Evolutionary conservation across 805 yeast genomes (phyloP).

Genomic region (Candida tibetensis): DNA sequence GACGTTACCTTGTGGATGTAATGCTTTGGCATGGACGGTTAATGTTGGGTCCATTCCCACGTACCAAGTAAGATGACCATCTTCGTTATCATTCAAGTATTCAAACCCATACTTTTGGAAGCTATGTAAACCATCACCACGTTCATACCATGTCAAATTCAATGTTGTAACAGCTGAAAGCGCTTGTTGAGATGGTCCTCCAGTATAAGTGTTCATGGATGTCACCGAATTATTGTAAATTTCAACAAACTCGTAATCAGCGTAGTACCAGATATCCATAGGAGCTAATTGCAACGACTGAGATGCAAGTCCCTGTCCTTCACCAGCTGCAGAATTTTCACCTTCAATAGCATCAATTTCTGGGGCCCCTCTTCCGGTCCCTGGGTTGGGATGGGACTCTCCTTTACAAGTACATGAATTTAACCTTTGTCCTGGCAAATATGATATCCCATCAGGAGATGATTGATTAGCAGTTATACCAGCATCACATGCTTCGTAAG

Average conservation of each 20-base stretch:
- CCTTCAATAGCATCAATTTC: slow-evolving; percentile 93
- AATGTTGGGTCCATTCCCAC: slow-evolving; percentile 79
- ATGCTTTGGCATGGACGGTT: slow-evolving; percentile 67
- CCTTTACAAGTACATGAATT: slow-evolving; percentile 76
- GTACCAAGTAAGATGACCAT: slow-evolving; percentile 82
- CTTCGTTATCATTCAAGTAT: slow-evolving; percentile 60
- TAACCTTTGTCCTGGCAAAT: slow-evolving; percentile 79
- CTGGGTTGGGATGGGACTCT: slow-evolving; percentile 84
- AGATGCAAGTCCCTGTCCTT: slow-evolving; percentile 67
- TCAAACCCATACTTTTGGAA: slow-evolving; percentile 80
- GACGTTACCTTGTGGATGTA: slow-evolving; percentile 89
- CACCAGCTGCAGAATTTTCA: slow-evolving; percentile 53
- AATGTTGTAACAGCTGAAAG: slow-evolving; percentile 78
- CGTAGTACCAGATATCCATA: slow-evolving; percentile 89
- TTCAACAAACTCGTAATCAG: slow-evolving; percentile 79
- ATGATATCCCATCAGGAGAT: slow-evolving; percentile 83
- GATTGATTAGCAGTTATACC: slow-evolving; percentile 95
- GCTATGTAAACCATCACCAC: slow-evolving; percentile 47
- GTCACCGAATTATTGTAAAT: slow-evolving; percentile 68
- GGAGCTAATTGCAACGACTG: slow-evolving; percentile 95
- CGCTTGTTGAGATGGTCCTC: slow-evolving; percentile 94
- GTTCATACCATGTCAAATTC: slow-evolving; percentile 80
- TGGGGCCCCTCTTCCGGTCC: slow-evolving; percentile 91
- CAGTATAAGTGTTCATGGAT: slow-evolving; percentile 81
- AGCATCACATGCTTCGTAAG: slow-evolving; percentile 83